Percentiles rank a stretch among this genome's conserved stretches.
These are phyloP conservation scores for Aureobasidium sp. DNA, from an alignment of 2,329 filamentous ascomycete genomes.

Conservation along the genomic window DNA sequence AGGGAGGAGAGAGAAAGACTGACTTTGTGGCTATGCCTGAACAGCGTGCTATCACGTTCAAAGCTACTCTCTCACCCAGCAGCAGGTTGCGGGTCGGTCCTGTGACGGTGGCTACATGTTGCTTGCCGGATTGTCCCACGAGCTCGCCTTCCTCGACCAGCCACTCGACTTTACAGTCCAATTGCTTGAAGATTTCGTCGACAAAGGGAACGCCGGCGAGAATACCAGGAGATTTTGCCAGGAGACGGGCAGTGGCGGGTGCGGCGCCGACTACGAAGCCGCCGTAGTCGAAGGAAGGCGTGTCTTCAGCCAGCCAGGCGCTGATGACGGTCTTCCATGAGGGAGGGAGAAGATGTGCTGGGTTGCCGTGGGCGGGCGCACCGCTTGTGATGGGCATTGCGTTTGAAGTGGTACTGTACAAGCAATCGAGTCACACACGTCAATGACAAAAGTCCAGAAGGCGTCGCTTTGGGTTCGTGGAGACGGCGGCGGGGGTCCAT, in stretches of 20 bases:
- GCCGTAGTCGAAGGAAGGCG: slow-evolving; percentile 92
- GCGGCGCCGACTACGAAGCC: slow-evolving; percentile 86
- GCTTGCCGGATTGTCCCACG: slow-evolving; percentile 55
- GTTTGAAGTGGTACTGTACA: background rate
- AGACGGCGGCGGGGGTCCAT: slow-evolving; percentile 5
- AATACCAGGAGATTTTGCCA: slow-evolving; percentile 62
- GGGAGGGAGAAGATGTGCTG: slow-evolving; percentile 70
- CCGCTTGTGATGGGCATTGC: slow-evolving; percentile 39
- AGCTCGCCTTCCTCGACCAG: slow-evolving; percentile 66
- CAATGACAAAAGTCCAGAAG: slow-evolving; percentile 8
- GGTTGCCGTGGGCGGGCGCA: slow-evolving; percentile 51
- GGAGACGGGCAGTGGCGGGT: slow-evolving; percentile 42
- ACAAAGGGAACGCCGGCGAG: slow-evolving; percentile 93
- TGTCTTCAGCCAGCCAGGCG: slow-evolving; percentile 90
- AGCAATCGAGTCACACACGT: background rate
- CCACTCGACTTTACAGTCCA: slow-evolving; percentile 88
- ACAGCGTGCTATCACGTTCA: slow-evolving; percentile 86
- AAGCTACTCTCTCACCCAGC: slow-evolving; percentile 84
- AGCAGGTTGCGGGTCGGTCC: slow-evolving; percentile 79
- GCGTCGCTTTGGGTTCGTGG: background rate
- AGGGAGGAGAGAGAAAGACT: background rate
- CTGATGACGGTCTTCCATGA: slow-evolving; percentile 77
- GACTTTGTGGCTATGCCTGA: slow-evolving; percentile 74
- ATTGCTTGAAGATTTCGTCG: slow-evolving; percentile 83
- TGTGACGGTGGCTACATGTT: slow-evolving; percentile 68